Evolutionary conservation across 768 basidiomycete species (phyloP), one percentile per base, ranked within the genome.

Genomic region (Boletus tylopilopsis): DNA sequence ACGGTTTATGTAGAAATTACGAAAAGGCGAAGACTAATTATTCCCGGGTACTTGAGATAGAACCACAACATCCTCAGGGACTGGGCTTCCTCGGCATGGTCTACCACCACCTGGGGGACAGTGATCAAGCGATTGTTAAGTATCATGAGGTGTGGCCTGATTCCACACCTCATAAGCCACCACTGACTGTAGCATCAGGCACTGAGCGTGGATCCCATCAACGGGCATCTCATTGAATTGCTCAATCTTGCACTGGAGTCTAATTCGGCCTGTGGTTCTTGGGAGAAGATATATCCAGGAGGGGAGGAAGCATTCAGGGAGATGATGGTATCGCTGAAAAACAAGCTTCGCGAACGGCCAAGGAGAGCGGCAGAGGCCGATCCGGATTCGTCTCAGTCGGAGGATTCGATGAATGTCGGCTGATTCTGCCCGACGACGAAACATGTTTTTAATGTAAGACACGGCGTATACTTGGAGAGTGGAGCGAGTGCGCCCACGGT

Each of bases 71-170:
- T 52, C 76, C 88, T 1, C 76, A 82, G 11, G 93, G 92, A 3
- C 80, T 94, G 44, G 86, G 88, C 5, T 91, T 90, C 61, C 74
- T 97, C 1, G 96, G 93, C n/a, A 83, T 96, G 65, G 84, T 95
- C 2, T 75, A 86, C 58, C 93, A 96, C 57, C 73, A 90, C 16
- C 71, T 83, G 54, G 82, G 80, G 21, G 75, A 90, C 41, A 67
- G 85, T 6, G 85, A 94, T 56, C 77, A 78, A 12, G 90, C 95
- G 3, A 94, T 99, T 56, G 71, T 91, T 32, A 85, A 84, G 52
- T 98, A 96, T 57, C 96, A 99, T 64, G 90, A 94, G 74, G 94
- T 93, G 46, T 33, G 82, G 50, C 29, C 35, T 36, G 19, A 39
- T 32, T 13, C 15, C 11, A 27, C 32, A 7, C n/a, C 15, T 49